Evolutionary conservation across 345 rosid genomes (phyloP).

Genomic region (Cardamine chenopodiifolia): DNA sequence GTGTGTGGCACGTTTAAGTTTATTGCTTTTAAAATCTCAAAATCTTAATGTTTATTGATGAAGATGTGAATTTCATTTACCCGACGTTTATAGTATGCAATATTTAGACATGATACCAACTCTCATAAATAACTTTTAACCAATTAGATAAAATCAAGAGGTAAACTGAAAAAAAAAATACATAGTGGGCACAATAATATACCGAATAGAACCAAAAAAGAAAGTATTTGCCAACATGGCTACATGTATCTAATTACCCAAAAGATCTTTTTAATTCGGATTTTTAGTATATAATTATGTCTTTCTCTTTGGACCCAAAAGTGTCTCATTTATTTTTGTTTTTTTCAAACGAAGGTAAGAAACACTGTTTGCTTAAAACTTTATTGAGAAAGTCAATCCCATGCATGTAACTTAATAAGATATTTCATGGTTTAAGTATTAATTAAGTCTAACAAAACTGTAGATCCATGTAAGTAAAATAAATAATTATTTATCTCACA

Average conservation of each 20-base stretch:
- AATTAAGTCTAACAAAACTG: not conserved
- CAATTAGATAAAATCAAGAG: not conserved
- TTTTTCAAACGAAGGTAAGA: not conserved
- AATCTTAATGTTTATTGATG: not conserved
- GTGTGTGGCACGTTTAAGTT: not conserved
- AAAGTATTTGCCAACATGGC: not conserved
- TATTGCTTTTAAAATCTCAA: not conserved
- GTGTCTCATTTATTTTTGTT: not conserved
- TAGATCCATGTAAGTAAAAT: not conserved
- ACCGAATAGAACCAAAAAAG: not conserved
- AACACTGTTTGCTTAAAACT: not conserved
- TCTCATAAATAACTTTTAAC: not conserved
- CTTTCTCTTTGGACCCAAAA: not conserved
- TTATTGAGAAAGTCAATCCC: not conserved
- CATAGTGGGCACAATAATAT: not conserved
- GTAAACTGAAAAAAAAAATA: not conserved
- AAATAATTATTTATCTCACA: not conserved
- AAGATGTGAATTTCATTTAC: conserved; percentile 28
- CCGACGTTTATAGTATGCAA: conserved; percentile 25
- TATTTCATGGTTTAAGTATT: not conserved
- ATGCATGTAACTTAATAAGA: not conserved
- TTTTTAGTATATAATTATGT: not conserved
- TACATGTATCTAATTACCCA: too few species aligned
- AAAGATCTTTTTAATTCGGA: not conserved
- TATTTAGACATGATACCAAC: conserved; percentile 27